A percentile compares a stretch with the other conserved stretches of the same genome.
Evolutionary conservation across 2,329 filamentous ascomycete genomes (phyloP).

Genomic region (Penicillium olsonii): DNA sequence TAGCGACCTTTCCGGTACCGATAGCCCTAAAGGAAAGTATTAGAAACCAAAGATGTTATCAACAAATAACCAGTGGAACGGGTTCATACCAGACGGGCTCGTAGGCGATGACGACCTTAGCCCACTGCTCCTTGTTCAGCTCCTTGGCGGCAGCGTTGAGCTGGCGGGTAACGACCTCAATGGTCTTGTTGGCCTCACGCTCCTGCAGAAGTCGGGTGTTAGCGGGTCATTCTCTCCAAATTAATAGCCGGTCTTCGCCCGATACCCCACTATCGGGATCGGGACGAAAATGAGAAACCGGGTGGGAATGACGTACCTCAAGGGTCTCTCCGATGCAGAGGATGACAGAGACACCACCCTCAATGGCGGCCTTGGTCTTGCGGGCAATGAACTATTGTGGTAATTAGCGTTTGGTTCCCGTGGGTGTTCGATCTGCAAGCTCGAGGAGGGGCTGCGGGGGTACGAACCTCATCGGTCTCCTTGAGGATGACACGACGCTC

Average conservation of each 20-base stretch:
- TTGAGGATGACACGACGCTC: slow-evolving; percentile 88
- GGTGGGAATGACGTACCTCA: slow-evolving; percentile 53
- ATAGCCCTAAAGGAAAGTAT: slow-evolving; percentile 54
- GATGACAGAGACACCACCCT: slow-evolving; percentile 86
- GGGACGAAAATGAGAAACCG: slow-evolving; percentile 21
- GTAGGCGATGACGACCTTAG: slow-evolving; percentile 93
- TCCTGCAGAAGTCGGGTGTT: slow-evolving; percentile 52
- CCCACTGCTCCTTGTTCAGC: slow-evolving; percentile 74
- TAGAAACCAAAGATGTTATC: slow-evolving; percentile 6
- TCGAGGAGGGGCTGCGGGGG: background rate
- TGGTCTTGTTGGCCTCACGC: slow-evolving; percentile 81
- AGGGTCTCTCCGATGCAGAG: slow-evolving; percentile 97
- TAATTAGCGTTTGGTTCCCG: background rate
- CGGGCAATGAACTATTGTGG: slow-evolving; percentile 67
- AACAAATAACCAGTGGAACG: background rate
- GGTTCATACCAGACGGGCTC: slow-evolving; percentile 90
- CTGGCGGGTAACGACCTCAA: slow-evolving; percentile 72
- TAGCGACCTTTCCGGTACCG: slow-evolving; percentile 91
- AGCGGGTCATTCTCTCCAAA: slow-evolving; percentile 21
- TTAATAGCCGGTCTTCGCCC: slow-evolving; percentile 14
- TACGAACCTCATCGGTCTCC: slow-evolving; percentile 70
- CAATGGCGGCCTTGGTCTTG: slow-evolving; percentile 92
- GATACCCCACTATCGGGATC: slow-evolving; percentile 21
- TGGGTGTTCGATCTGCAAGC: background rate
- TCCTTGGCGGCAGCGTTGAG: slow-evolving; percentile 76